Evolutionary conservation across 108 stramenopile species (phyloP).

Genomic region (Cylindrotheca closterium): DNA sequence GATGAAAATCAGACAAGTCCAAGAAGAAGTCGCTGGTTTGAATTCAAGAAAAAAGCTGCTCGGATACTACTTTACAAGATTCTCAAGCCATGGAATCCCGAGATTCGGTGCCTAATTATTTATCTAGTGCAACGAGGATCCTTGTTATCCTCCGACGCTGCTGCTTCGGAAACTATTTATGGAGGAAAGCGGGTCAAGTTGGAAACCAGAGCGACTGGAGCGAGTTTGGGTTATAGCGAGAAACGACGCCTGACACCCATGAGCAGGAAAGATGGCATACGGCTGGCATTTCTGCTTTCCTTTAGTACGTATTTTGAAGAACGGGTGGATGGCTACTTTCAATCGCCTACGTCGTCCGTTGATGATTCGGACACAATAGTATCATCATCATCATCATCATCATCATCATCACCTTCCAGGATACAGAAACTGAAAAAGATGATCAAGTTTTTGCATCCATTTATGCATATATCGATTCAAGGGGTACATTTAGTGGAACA

Average conservation of each 20-base stretch:
- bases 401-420: background rate
- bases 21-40: background rate
- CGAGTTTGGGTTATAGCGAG: background rate
- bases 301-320: slow-evolving; percentile 69
- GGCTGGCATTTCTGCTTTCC: slow-evolving; percentile 61
- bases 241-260: slow-evolving; percentile 40
- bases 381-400: too few relatives aligned
- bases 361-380: background rate
- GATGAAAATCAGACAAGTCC: too few relatives aligned
- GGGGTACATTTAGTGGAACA: slow-evolving; percentile 54
- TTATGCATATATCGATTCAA: slow-evolving; percentile 50
- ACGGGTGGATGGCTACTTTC: slow-evolving; percentile 27
- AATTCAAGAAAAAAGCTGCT: background rate
- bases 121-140: slow-evolving; percentile 59
- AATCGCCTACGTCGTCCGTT: background rate
- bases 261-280: slow-evolving; percentile 41
- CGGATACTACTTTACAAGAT: slow-evolving; percentile 10
- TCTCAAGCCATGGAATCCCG: slow-evolving; percentile 40
- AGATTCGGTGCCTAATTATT: slow-evolving; percentile 52
- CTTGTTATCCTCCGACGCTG: slow-evolving; percentile 39
- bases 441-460: slow-evolving; percentile 55
- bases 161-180: slow-evolving; percentile 70
- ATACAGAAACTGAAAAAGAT: background rate
- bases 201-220: slow-evolving; percentile 4
- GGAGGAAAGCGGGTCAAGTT: slow-evolving; percentile 63